A percentile compares a stretch with the other conserved stretches of the same genome.
These are phyloP conservation scores for Coemansia sp. DNA, from an alignment of 192 early-diverging fungal species.

Conservation along the genomic window DNA sequence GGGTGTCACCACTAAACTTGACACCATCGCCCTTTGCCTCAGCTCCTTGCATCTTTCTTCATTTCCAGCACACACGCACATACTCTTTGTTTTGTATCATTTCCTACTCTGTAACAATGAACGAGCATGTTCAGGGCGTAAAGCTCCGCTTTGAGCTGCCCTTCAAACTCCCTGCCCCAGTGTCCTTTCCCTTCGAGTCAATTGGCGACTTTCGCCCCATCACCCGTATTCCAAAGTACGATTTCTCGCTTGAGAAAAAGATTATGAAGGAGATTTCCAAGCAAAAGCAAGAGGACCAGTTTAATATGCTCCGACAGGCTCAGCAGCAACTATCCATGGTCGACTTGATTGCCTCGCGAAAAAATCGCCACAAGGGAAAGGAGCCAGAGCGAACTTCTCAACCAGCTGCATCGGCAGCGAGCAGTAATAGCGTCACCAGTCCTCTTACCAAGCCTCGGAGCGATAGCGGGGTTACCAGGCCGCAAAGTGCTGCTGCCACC, in stretches of 20 bases:
- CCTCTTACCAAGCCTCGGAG: constrained; percentile 31
- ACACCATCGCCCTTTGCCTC: background rate
- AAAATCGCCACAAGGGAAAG: constrained; percentile 49
- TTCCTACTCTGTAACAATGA: constrained; percentile 16
- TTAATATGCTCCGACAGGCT: constrained; percentile 41
- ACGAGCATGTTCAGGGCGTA: constrained; percentile 46
- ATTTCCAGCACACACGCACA: background rate
- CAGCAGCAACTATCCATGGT: constrained; percentile 55
- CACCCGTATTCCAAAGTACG: constrained; percentile 54
- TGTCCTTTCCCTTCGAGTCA: constrained; percentile 54
- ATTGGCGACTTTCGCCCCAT: constrained; percentile 51
- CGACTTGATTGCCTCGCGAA: constrained; percentile 54
- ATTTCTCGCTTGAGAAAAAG: constrained; percentile 54
- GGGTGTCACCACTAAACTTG: background rate
- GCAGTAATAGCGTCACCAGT: background rate
- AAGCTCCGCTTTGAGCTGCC: constrained; percentile 52
- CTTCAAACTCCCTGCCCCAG: constrained; percentile 45
- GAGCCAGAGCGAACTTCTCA: constrained; percentile 28
- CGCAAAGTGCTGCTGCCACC: background rate
- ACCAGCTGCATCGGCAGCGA: background rate
- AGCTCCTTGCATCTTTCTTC: too few relatives aligned
- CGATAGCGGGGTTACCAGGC: constrained; percentile 35
- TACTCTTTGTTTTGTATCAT: constrained; percentile 1
- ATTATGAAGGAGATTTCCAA: constrained; percentile 54
- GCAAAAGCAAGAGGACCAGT: constrained; percentile 50